Conservation (phyloP, 2,329 filamentous ascomycete genomes). For the Ascochyta clinopodiicola region DNA sequence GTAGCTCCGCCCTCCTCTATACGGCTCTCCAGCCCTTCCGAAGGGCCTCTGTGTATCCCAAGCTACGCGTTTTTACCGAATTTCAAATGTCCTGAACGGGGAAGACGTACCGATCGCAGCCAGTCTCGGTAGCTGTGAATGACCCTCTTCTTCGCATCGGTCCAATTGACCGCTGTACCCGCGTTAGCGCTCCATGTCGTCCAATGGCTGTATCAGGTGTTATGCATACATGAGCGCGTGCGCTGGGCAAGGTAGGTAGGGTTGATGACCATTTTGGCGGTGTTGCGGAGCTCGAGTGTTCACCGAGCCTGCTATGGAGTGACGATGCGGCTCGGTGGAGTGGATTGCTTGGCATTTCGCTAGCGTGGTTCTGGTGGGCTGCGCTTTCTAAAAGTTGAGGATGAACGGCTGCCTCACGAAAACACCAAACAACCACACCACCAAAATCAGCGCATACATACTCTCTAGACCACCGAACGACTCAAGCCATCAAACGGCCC, state of each 20-base stretch:
- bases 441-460: not conserved
- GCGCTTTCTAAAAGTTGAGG: slow-evolving; percentile 25
- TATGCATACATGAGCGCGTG: slow-evolving; percentile 58
- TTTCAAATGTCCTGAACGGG: not conserved
- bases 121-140: slow-evolving; percentile 91
- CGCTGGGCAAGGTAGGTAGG: slow-evolving; percentile 82
- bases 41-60: not conserved
- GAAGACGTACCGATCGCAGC: slow-evolving; percentile 84
- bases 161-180: slow-evolving; percentile 79
- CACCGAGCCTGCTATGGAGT: slow-evolving; percentile 30
- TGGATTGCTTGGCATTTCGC: slow-evolving; percentile 34
- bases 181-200: slow-evolving; percentile 24
- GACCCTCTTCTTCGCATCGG: slow-evolving; percentile 86
- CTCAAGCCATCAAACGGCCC: not conserved
- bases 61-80: not conserved
- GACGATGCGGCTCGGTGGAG: slow-evolving; percentile 44
- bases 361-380: slow-evolving; percentile 32
- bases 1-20: not conserved
- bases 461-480: not conserved
- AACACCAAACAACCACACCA: slow-evolving; percentile 1
- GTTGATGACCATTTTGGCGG: slow-evolving; percentile 75
- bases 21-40: not conserved
- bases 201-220: slow-evolving; percentile 22
- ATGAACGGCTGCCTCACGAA: slow-evolving; percentile 15
- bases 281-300: slow-evolving; percentile 34